These are phyloP conservation scores for Trypanosoma mega DNA, from an alignment of 208 protist species.

Conservation along the genomic window DNA sequence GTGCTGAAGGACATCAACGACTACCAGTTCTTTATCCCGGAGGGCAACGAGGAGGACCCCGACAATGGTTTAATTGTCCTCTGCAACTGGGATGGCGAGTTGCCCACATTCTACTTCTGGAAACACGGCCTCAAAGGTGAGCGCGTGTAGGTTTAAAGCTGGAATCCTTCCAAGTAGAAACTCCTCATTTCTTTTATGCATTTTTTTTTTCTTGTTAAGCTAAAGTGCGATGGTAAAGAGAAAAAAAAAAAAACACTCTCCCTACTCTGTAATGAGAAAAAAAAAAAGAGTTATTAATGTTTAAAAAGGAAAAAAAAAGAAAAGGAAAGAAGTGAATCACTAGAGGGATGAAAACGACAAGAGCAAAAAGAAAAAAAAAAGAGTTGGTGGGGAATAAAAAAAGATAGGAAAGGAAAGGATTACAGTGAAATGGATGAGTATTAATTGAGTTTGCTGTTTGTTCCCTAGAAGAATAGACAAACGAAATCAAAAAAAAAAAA, in stretches of 20 bases:
- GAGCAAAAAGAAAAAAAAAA: conserved; percentile 11
- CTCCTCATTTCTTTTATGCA: conserved; percentile 4
- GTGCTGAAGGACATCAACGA: conserved; percentile 91
- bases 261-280: background rate
- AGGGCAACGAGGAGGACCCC: conserved; percentile 89
- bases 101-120: conserved; percentile 88
- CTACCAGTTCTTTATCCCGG: conserved; percentile 92
- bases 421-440: background rate
- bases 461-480: too few relatives aligned
- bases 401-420: conserved; percentile 9
- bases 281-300: conserved; percentile 7
- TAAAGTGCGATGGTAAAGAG: conserved; percentile 10
- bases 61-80: conserved; percentile 91
- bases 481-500: too few relatives aligned
- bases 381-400: too few relatives aligned
- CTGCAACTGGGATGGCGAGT: conserved; percentile 87
- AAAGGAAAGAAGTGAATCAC: too few relatives aligned
- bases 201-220: conserved; percentile 15
- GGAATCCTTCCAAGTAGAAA: background rate
- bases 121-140: conserved; percentile 88
- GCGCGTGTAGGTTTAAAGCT: conserved; percentile 57
- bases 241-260: conserved; percentile 7
- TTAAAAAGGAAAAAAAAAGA: conserved; percentile 14
- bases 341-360: conserved; percentile 13
- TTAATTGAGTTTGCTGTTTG: too few relatives aligned